Percentiles rank a stretch among this genome's conserved stretches.
phyloP scores from a whole-genome alignment of 73 alveolate species.

The Paramecium caudatum region DNA sequence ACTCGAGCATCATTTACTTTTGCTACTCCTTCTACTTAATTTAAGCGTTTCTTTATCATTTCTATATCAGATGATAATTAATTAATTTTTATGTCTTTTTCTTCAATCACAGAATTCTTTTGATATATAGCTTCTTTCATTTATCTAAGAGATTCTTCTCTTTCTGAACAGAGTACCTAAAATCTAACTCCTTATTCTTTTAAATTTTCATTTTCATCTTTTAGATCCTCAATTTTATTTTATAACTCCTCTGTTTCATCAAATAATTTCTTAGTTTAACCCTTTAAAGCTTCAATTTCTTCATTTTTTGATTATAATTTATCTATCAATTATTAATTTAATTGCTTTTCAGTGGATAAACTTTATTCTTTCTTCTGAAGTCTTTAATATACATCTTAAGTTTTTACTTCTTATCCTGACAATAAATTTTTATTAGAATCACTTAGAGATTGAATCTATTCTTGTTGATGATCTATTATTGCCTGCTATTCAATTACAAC shows the following conservation, averaged over 20 bases:
- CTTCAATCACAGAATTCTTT: not conserved
- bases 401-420: constrained; percentile 16
- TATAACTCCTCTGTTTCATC: not conserved
- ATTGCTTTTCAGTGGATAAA: not conserved
- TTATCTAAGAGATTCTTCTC: not conserved
- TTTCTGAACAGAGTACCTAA: constrained; percentile 21
- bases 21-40: not conserved
- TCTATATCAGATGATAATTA: not conserved
- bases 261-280: not conserved
- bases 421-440: constrained; percentile 5
- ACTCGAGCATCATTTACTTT: not conserved
- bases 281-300: not conserved
- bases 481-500: constrained; percentile 1
- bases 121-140: constrained; percentile 16
- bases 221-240: not conserved
- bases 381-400: not conserved
- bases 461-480: constrained; percentile 21
- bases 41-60: not conserved
- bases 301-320: constrained; percentile 16
- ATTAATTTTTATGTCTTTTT: constrained; percentile 5
- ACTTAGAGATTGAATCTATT: constrained; percentile 2
- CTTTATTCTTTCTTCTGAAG: not conserved
- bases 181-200: not conserved
- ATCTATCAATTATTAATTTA: not conserved
- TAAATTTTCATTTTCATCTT: constrained; percentile 3